Conservation (phyloP, 495 filamentous ascomycete genomes). For the Aspergillus saccharolyticus region DNA sequence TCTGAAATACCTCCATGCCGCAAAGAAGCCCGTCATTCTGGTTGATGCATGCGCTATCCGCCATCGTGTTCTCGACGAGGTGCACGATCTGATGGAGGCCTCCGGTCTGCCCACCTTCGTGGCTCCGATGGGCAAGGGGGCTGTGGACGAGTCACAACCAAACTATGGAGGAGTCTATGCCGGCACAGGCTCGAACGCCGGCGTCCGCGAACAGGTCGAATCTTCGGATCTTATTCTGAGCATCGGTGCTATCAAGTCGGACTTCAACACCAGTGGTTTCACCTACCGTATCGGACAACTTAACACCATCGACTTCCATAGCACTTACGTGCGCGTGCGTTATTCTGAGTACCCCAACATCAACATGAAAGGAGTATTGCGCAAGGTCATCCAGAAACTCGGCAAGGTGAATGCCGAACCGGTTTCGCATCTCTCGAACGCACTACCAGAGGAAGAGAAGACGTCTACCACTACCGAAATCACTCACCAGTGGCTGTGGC, state of each 20-base stretch:
- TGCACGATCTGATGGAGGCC: conserved; percentile 70
- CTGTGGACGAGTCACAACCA: conserved; percentile 69
- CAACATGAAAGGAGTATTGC: conserved; percentile 80
- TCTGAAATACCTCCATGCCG: conserved; percentile 67
- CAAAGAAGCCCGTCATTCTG: conserved; percentile 73
- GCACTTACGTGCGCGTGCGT: conserved; percentile 64
- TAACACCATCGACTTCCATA: conserved; percentile 85
- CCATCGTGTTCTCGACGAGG: conserved; percentile 69
- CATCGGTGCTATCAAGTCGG: conserved; percentile 78
- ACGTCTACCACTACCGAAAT: conserved; percentile 49
- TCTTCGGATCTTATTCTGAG: conserved; percentile 75
- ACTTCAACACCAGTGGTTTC: conserved; percentile 91
- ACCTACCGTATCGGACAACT: conserved; percentile 77
- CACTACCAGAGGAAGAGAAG: conserved; percentile 50
- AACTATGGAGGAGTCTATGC: conserved; percentile 86
- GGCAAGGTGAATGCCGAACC: conserved; percentile 49
- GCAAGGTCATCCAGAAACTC: conserved; percentile 60
- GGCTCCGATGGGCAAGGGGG: conserved; percentile 88
- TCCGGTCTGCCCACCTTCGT: conserved; percentile 79
- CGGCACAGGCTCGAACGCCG: conserved; percentile 68
- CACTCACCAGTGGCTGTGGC: conserved; percentile 86
- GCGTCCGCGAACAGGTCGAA: conserved; percentile 70
- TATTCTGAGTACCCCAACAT: conserved; percentile 82
- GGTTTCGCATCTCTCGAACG: conserved; percentile 45
- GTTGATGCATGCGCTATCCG: conserved; percentile 91